These are phyloP conservation scores for Aspergillus neoniger DNA, from an alignment of 2,329 filamentous ascomycete genomes.

Conservation along the genomic window DNA sequence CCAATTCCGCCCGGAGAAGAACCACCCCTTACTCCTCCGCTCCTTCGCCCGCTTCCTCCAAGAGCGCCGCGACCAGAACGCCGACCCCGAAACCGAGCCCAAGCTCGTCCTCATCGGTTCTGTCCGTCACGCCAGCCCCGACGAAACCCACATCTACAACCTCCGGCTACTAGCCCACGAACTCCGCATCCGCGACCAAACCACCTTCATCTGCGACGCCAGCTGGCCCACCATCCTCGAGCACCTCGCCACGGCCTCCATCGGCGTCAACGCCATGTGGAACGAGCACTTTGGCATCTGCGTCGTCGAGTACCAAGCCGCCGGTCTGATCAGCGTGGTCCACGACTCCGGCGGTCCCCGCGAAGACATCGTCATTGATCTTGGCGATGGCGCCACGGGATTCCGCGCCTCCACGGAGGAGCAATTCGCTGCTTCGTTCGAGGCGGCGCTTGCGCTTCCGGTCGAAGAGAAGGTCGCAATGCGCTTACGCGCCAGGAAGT, in stretches of 20 bases:
- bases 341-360: constrained; percentile 93
- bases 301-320: constrained; percentile 96
- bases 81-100: constrained; percentile 43
- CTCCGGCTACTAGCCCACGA: constrained; percentile 84
- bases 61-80: constrained; percentile 47
- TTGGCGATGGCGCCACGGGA: constrained; percentile 77
- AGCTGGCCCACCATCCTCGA: constrained; percentile 84
- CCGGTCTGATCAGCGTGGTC: constrained; percentile 87
- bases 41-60: constrained; percentile 78
- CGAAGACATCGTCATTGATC: constrained; percentile 82
- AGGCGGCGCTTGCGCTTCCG: constrained; percentile 69
- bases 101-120: constrained; percentile 85
- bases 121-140: constrained; percentile 68
- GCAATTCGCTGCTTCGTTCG: constrained; percentile 80
- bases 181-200: constrained; percentile 76
- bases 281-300: constrained; percentile 99
- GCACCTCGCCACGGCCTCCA: constrained; percentile 72
- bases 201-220: constrained; percentile 87
- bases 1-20: constrained; percentile 97
- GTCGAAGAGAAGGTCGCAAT: constrained; percentile 68
- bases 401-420: constrained; percentile 79
- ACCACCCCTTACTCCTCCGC: constrained; percentile 82
- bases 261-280: constrained; percentile 99
- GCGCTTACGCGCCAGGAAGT: constrained; percentile 72
- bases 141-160: constrained; percentile 71